Evolutionary conservation across 2,329 filamentous ascomycete genomes (phyloP).

Genomic region (Ceratocystis alfenasii): DNA sequence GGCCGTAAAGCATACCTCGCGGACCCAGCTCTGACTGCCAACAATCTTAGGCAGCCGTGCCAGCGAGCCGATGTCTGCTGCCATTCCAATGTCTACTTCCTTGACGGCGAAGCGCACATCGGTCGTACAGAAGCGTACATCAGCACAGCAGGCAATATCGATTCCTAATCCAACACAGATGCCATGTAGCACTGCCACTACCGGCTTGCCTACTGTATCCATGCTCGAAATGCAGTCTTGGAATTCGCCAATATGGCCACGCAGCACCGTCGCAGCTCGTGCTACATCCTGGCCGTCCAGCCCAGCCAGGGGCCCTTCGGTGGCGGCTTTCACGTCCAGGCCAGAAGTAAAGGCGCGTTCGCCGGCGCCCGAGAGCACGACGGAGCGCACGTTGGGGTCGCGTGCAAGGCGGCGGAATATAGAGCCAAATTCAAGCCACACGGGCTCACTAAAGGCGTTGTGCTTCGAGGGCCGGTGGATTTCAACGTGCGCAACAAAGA

Average conservation of each 20-base stretch:
- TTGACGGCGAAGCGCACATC: slow-evolving; percentile 58
- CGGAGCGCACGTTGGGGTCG: slow-evolving; percentile 59
- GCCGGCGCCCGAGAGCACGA: slow-evolving; percentile 71
- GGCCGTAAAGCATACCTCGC: slow-evolving; percentile 63
- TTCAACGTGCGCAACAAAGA: slow-evolving; percentile 78
- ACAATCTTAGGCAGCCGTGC: slow-evolving; percentile 62
- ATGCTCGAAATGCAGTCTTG: slow-evolving; percentile 65
- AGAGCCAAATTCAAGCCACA: slow-evolving; percentile 71
- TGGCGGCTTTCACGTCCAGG: slow-evolving; percentile 61
- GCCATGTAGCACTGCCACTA: slow-evolving; percentile 71
- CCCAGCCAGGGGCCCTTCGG: slow-evolving; percentile 36
- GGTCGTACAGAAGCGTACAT: slow-evolving; percentile 53
- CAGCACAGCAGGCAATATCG: slow-evolving; percentile 57
- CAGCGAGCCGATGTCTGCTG: slow-evolving; percentile 67
- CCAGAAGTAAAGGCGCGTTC: slow-evolving; percentile 76
- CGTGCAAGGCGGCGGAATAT: slow-evolving; percentile 62
- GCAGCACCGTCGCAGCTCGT: slow-evolving; percentile 48
- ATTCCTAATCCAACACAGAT: slow-evolving; percentile 67
- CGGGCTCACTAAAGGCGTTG: slow-evolving; percentile 73
- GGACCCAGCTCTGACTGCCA: slow-evolving; percentile 61
- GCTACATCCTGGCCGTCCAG: slow-evolving; percentile 42
- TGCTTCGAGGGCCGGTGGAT: slow-evolving; percentile 79
- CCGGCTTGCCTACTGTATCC: slow-evolving; percentile 84
- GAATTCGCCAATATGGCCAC: slow-evolving; percentile 64
- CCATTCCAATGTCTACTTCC: slow-evolving; percentile 71